Conservation (phyloP, 2,329 filamentous ascomycete genomes). For the Talaromyces rugulosus region DNA sequence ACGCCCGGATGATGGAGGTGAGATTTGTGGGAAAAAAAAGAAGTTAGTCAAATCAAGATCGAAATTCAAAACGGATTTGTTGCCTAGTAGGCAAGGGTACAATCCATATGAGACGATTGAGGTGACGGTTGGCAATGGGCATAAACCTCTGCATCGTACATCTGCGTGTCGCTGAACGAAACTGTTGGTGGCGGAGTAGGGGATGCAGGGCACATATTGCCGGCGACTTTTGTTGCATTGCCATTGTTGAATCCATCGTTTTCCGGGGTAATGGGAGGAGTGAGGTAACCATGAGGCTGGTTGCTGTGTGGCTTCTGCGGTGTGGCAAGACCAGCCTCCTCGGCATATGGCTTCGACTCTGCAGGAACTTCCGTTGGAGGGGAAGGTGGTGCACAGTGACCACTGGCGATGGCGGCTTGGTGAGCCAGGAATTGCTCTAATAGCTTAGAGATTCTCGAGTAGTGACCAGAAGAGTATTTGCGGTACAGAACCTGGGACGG, state of each 20-base stretch:
- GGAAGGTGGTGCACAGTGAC: constrained; percentile 36
- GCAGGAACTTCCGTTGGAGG: constrained; percentile 35
- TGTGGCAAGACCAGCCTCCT: constrained; percentile 39
- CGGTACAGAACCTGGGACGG: constrained; percentile 64
- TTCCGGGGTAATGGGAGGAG: constrained; percentile 46
- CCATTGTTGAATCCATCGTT: constrained; percentile 38
- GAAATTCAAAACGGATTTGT: not conserved
- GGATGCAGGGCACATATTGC: constrained; percentile 32
- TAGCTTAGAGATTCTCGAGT: constrained; percentile 60
- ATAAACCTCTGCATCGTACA: constrained; percentile 34
- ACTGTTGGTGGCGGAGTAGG: constrained; percentile 33
- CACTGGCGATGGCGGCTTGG: constrained; percentile 53
- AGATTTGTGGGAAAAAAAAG: not conserved
- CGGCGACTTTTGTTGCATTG: constrained; percentile 29
- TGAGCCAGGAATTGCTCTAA: constrained; percentile 64
- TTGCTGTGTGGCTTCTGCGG: constrained; percentile 34
- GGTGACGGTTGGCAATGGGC: constrained; percentile 31
- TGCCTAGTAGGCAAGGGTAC: constrained; percentile 27
- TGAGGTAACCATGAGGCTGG: constrained; percentile 42
- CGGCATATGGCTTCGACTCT: constrained; percentile 36
- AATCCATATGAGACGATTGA: constrained; percentile 30
- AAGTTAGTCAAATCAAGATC: not conserved
- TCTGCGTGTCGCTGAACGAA: constrained; percentile 32
- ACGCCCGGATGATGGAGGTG: constrained; percentile 5
- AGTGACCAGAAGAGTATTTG: constrained; percentile 65